Evolutionary conservation across 306 rosid species (phyloP).

Genomic region (Boehmeria nivea): DNA sequence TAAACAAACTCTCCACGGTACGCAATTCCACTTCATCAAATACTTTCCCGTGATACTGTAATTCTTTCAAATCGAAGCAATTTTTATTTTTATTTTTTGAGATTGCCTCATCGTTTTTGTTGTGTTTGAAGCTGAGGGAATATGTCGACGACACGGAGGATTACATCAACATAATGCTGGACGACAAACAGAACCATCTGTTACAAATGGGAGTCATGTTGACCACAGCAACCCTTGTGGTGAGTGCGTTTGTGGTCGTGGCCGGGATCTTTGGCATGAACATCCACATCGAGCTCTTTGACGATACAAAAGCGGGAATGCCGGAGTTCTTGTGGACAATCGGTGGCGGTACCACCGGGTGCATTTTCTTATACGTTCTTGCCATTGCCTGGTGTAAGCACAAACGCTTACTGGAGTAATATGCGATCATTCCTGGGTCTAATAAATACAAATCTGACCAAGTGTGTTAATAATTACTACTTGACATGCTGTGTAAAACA

Average conservation of each 20-base stretch:
- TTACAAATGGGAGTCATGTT: constrained; percentile 99
- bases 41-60: not conserved
- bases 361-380: constrained; percentile 42
- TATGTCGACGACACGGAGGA: constrained; percentile 97
- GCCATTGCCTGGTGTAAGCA: constrained; percentile 71
- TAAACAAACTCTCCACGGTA: constrained; percentile 73
- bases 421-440: no score
- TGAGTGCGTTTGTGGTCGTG: constrained; percentile 81
- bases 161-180: constrained; percentile 97
- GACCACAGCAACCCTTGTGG: constrained; percentile 87
- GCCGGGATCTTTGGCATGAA: constrained; percentile 97
- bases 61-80: not conserved
- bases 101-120: no score
- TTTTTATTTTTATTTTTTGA: no score
- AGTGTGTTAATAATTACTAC: no score
- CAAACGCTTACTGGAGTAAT: constrained; percentile 48
- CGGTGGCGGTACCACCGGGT: constrained; percentile 42
- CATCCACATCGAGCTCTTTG: constrained; percentile 63
- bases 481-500: no score
- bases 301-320: constrained; percentile 25
- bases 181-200: constrained; percentile 96
- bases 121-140: constrained; percentile 68
- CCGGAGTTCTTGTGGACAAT: constrained; percentile 58
- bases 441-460: no score
- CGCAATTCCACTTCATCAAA: constrained; percentile 3